A percentile compares a stretch with the other conserved stretches of the same genome.
These are phyloP conservation scores for Aspergillus sp. DNA, from an alignment of 2,329 filamentous ascomycete genomes.

Conservation along the genomic window DNA sequence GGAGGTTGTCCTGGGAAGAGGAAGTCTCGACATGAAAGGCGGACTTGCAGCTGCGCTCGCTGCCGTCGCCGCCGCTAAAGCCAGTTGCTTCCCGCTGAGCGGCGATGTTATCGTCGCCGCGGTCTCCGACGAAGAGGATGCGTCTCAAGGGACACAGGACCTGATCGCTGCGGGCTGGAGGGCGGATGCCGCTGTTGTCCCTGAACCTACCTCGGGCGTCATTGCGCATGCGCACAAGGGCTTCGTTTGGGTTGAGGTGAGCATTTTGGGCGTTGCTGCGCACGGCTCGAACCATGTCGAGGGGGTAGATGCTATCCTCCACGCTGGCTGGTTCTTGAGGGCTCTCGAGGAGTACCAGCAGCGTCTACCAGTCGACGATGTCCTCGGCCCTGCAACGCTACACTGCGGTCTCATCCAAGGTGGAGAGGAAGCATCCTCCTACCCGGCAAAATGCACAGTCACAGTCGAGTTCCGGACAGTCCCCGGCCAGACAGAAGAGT, in stretches of 20 bases:
- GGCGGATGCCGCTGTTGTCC: conserved; percentile 57
- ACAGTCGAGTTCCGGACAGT: conserved; percentile 57
- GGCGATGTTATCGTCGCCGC: conserved; percentile 60
- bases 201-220: conserved; percentile 53
- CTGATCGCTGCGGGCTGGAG: conserved; percentile 57
- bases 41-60: conserved; percentile 55
- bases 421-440: conserved; percentile 58
- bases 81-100: conserved; percentile 32
- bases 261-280: conserved; percentile 41
- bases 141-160: conserved; percentile 57
- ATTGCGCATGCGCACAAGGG: conserved; percentile 54
- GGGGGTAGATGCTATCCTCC: conserved; percentile 57
- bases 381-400: conserved; percentile 47
- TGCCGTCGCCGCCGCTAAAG: conserved; percentile 46
- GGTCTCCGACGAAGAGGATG: conserved; percentile 59
- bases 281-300: conserved; percentile 45
- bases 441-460: conserved; percentile 55
- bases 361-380: conserved; percentile 40
- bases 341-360: conserved; percentile 50
- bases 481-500: conserved; percentile 46
- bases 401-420: conserved; percentile 57
- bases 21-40: conserved; percentile 58
- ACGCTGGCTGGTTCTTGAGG: conserved; percentile 53
- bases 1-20: conserved; percentile 50
- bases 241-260: conserved; percentile 46